These are phyloP conservation scores for Fistulinella prunicolor DNA, from an alignment of 768 basidiomycete genomes.

Conservation along the genomic window DNA sequence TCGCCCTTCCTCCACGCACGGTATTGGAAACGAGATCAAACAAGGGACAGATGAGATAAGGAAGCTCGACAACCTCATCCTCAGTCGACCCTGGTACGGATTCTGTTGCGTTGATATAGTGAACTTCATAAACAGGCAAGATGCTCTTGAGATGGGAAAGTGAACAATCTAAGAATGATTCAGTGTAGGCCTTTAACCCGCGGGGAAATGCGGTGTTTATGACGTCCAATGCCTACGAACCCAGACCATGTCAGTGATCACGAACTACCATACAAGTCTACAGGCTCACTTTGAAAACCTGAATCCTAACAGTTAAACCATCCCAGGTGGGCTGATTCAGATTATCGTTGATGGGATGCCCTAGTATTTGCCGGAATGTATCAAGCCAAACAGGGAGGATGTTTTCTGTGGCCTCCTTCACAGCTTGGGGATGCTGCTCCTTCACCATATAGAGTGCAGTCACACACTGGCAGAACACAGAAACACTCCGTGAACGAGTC, in stretches of 20 bases:
- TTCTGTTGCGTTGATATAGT: constrained; percentile 57
- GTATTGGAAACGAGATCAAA: constrained; percentile 75
- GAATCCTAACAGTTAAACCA: constrained; percentile 69
- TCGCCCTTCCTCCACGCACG: constrained; percentile 60
- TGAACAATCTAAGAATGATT: constrained; percentile 55
- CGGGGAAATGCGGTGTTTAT: constrained; percentile 83
- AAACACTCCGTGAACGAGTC: constrained; percentile 81
- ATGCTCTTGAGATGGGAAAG: constrained; percentile 58
- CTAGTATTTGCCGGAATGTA: constrained; percentile 77
- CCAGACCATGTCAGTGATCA: constrained; percentile 1
- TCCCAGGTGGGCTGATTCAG: constrained; percentile 69
- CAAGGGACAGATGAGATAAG: constrained; percentile 73
- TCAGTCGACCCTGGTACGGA: constrained; percentile 65
- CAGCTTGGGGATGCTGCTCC: constrained; percentile 84
- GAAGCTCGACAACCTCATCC: constrained; percentile 72
- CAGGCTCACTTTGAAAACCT: constrained; percentile 76
- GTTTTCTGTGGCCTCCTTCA: constrained; percentile 74
- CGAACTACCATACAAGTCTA: not conserved
- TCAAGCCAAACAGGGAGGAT: constrained; percentile 92
- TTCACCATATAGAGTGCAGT: constrained; percentile 93
- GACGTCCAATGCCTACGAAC: constrained; percentile 66
- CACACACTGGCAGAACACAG: constrained; percentile 89
- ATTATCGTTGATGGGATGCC: constrained; percentile 60
- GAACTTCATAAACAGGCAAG: constrained; percentile 57
- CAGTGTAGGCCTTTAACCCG: constrained; percentile 59